Evolutionary conservation across 257 asterid genomes (phyloP).

Genomic region (Plantago ovata): DNA sequence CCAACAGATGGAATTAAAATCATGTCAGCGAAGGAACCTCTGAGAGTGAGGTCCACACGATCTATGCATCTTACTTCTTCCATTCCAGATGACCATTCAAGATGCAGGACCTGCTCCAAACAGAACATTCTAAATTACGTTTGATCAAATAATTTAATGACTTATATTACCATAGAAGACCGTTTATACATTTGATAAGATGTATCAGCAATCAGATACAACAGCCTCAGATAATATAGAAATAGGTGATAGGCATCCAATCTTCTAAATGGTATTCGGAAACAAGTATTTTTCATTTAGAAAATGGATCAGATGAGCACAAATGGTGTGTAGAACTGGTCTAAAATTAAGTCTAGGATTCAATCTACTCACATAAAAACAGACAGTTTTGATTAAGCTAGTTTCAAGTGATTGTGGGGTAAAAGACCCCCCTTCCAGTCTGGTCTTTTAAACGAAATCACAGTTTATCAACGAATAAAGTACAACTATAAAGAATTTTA

Average conservation of each 20-base stretch:
- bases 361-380: background rate
- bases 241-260: conserved; percentile 12
- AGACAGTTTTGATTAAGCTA: no score
- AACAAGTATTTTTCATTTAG: background rate
- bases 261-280: background rate
- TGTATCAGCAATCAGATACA: background rate
- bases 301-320: conserved; percentile 12
- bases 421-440: no score
- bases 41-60: conserved; percentile 67
- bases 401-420: no score
- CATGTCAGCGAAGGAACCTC: conserved; percentile 82
- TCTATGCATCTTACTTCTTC: conserved; percentile 62
- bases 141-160: conserved; percentile 5
- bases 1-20: conserved; percentile 57
- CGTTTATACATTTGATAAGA: conserved; percentile 15
- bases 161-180: conserved; percentile 18
- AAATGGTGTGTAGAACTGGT: conserved; percentile 7
- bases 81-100: conserved; percentile 79
- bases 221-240: background rate
- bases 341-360: background rate
- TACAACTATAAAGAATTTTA: background rate
- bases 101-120: conserved; percentile 58
- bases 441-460: no score
- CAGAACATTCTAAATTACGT: conserved; percentile 14
- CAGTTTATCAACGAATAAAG: no score